Evolutionary conservation across 352 stramenopile genomes (phyloP).

Genomic region (Globisporangium middletonii): DNA sequence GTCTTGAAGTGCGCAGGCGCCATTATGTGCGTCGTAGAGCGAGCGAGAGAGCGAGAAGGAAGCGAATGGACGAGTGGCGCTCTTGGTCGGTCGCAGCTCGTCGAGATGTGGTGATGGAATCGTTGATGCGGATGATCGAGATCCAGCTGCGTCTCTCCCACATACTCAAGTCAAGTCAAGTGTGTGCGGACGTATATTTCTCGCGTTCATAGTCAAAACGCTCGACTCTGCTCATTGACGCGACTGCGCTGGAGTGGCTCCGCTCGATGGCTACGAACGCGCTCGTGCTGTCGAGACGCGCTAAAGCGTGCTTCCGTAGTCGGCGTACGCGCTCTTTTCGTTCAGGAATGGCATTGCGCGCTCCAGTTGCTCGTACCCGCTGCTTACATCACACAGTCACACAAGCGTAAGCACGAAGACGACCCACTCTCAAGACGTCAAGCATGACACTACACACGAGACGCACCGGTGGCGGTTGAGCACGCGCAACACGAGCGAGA

Average conservation of each 20-base stretch:
- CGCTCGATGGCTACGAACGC: too few relatives aligned
- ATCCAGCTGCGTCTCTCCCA: background rate
- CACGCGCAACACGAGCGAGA: constrained; percentile 31
- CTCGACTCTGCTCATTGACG: background rate
- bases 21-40: background rate
- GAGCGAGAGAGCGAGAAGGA: too few relatives aligned
- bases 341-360: constrained; percentile 31
- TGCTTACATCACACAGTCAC: background rate
- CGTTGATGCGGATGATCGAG: background rate
- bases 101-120: background rate
- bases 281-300: background rate
- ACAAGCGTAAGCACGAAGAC: background rate
- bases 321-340: constrained; percentile 28
- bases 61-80: background rate
- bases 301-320: constrained; percentile 38
- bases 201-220: background rate
- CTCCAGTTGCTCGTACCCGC: constrained; percentile 15
- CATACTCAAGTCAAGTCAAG: background rate
- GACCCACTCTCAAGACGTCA: background rate
- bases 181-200: background rate
- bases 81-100: background rate
- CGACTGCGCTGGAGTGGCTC: background rate
- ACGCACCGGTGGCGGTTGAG: constrained; percentile 30
- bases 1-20: background rate
- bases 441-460: background rate